Conservation (phyloP, 345 rosid species). For the Salix udensis region DNA sequence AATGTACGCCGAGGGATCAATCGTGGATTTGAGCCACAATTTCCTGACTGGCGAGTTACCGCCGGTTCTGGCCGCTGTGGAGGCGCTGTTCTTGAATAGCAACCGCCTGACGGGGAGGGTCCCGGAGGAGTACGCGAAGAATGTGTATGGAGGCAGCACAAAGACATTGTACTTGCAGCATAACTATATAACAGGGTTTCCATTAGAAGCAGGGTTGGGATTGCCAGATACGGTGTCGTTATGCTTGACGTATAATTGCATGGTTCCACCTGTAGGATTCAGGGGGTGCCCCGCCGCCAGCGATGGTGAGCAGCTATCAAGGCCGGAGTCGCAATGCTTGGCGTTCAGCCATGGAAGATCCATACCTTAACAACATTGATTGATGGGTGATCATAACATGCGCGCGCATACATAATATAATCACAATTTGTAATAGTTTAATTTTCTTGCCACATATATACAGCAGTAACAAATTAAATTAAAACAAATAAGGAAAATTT, state of each 20-base stretch:
- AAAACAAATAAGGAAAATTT: neutral
- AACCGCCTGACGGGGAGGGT: slow-evolving; percentile 61
- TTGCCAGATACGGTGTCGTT: slow-evolving; percentile 58
- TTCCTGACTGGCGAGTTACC: slow-evolving; percentile 52
- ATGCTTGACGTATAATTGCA: slow-evolving; percentile 82
- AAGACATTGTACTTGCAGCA: slow-evolving; percentile 69
- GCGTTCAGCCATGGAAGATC: slow-evolving; percentile 38
- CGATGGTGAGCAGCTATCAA: slow-evolving; percentile 44
- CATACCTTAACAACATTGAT: slow-evolving; percentile 10
- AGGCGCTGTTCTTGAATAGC: slow-evolving; percentile 61
- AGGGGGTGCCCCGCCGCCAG: slow-evolving; percentile 56
- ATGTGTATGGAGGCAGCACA: slow-evolving; percentile 45
- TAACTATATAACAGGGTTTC: slow-evolving; percentile 59
- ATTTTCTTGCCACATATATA: neutral
- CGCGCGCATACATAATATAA: too few relatives aligned
- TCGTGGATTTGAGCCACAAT: slow-evolving; percentile 77
- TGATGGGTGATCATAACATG: neutral
- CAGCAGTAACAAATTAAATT: neutral
- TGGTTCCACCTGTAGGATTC: slow-evolving; percentile 54
- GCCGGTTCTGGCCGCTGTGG: slow-evolving; percentile 49
- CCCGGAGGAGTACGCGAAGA: slow-evolving; percentile 53
- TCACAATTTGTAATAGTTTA: too few relatives aligned
- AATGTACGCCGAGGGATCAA: slow-evolving; percentile 51
- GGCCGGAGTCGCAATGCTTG: slow-evolving; percentile 62
- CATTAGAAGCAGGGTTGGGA: slow-evolving; percentile 32